Conservation (phyloP, 73 alveolate species). For the Paramecium tetraurelia region DNA sequence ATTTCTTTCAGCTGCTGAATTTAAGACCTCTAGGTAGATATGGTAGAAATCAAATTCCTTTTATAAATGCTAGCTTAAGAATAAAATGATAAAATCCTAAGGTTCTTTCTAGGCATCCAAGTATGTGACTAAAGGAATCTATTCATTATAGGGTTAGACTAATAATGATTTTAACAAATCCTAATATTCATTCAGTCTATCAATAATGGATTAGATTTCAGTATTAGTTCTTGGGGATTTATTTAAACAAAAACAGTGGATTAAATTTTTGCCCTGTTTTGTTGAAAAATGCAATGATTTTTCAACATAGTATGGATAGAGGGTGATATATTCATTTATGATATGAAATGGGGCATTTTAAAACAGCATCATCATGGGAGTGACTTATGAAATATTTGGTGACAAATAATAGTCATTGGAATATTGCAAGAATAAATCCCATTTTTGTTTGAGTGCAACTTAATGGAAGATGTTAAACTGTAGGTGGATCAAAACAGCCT, state of each 20-base stretch:
- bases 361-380: not conserved
- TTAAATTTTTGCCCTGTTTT: not conserved
- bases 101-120: not conserved
- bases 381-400: not conserved
- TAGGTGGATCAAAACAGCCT: not conserved
- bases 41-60: not conserved
- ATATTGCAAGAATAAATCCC: not conserved
- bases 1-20: not conserved
- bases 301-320: not conserved
- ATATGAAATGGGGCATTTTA: not conserved
- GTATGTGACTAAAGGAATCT: not conserved
- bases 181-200: not conserved
- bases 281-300: not conserved
- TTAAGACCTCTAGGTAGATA: not conserved
- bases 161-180: not conserved
- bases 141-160: not conserved
- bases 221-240: not conserved
- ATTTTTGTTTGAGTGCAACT: not conserved
- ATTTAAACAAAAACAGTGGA: not conserved
- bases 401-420: not conserved
- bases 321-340: not conserved
- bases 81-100: not conserved
- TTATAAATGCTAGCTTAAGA: not conserved
- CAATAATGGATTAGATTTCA: not conserved
- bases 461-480: not conserved